Percentiles rank a stretch among this genome's conserved stretches.
Evolutionary conservation across 1,284 basidiomycete species (phyloP).

Genomic region (Mycena citricolor): DNA sequence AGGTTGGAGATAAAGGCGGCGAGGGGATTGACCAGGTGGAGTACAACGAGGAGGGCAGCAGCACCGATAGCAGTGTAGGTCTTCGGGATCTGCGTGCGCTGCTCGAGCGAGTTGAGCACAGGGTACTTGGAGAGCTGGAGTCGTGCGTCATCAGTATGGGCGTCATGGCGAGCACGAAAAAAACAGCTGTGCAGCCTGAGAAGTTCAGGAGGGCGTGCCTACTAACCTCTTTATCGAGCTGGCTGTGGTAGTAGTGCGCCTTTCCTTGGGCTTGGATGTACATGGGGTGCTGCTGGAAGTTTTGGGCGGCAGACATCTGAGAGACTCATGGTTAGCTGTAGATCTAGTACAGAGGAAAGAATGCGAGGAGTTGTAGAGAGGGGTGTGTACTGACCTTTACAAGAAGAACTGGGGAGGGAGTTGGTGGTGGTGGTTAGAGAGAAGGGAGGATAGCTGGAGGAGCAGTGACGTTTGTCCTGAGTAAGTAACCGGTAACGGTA

Average conservation of each 20-base stretch:
- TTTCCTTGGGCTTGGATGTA: slow-evolving; percentile 78
- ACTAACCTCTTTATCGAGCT: slow-evolving; percentile 93
- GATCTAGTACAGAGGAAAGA: no score
- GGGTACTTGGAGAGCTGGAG: slow-evolving; percentile 89
- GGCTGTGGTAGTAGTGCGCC: slow-evolving; percentile 71
- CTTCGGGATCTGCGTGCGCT: slow-evolving; percentile 92
- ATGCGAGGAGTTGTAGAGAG: no score
- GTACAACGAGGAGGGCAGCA: slow-evolving; percentile 59
- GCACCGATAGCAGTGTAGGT: slow-evolving; percentile 84
- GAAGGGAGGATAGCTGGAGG: slow-evolving; percentile 17
- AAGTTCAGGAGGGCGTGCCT: no score
- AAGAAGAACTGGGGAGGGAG: no score
- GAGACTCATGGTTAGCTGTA: no score
- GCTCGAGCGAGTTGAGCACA: slow-evolving; percentile 79
- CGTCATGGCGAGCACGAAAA: slow-evolving; percentile 21
- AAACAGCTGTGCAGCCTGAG: no score
- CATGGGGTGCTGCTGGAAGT: slow-evolving; percentile 82
- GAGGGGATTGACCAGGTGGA: slow-evolving; percentile 82
- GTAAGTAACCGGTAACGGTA: slow-evolving; percentile 23
- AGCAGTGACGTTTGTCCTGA: slow-evolving; percentile 26
- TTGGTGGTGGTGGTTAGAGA: slow-evolving; percentile 24
- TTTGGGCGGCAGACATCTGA: slow-evolving; percentile 75
- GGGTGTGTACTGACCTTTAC: no score
- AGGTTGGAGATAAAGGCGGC: slow-evolving; percentile 83
- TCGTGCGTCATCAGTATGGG: slow-evolving; percentile 16